A percentile compares a stretch with the other conserved stretches of the same genome.
Conservation (phyloP, 2,329 filamentous ascomycete species). For the Myriosclerotinia scirpicola region DNA sequence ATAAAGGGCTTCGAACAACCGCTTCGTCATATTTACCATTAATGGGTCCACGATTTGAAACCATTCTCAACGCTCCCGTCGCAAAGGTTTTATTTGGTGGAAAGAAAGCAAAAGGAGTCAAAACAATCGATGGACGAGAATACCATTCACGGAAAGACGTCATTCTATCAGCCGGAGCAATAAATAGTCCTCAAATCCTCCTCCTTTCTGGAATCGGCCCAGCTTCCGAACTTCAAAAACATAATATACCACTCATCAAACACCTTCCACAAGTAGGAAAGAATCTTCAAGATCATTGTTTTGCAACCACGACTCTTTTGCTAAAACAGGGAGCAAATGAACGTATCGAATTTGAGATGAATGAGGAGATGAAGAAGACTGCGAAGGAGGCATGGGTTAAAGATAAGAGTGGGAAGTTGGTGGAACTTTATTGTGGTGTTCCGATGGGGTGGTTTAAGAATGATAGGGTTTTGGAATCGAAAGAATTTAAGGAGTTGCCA, state of each 20-base stretch:
- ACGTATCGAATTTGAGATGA: conserved; percentile 45
- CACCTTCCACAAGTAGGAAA: conserved; percentile 64
- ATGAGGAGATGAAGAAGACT: conserved; percentile 40
- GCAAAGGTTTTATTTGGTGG: conserved; percentile 44
- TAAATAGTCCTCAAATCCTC: conserved; percentile 50
- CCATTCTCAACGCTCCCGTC: conserved; percentile 51
- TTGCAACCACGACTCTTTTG: conserved; percentile 42
- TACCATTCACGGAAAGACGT: conserved; percentile 44
- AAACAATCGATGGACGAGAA: conserved; percentile 43
- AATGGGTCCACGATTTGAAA: conserved; percentile 52
- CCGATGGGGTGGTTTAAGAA: conserved; percentile 11
- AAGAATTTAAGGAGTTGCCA: background rate
- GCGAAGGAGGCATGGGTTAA: conserved; percentile 7
- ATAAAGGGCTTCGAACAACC: conserved; percentile 50
- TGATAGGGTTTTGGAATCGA: background rate
- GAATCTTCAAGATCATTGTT: conserved; percentile 54
- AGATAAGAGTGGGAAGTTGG: conserved; percentile 2
- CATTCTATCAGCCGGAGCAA: conserved; percentile 50
- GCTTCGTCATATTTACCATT: conserved; percentile 50
- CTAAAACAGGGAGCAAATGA: conserved; percentile 30
- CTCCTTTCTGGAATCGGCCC: conserved; percentile 51
- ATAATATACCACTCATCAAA: conserved; percentile 53
- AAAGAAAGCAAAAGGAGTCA: conserved; percentile 42
- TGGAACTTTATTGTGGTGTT: conserved; percentile 13
- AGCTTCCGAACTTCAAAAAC: conserved; percentile 42